These are phyloP conservation scores for Radiomyces spectabilis DNA, from an alignment of 192 early-diverging fungal genomes.

Conservation along the genomic window DNA sequence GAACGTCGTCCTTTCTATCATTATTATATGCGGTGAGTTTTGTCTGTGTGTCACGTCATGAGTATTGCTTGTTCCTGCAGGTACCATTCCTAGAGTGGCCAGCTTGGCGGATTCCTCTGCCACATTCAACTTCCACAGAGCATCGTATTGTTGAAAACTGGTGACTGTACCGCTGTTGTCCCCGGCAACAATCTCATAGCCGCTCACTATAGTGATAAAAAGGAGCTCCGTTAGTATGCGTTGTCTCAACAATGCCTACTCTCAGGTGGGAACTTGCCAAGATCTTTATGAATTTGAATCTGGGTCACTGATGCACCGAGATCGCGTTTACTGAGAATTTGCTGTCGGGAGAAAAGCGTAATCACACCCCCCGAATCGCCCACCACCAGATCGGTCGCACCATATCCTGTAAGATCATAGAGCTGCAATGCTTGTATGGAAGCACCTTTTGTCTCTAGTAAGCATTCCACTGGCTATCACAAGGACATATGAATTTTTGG, in stretches of 20 bases:
- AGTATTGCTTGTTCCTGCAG: too few relatives aligned
- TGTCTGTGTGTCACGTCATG: too few relatives aligned
- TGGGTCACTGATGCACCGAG: conserved; percentile 15
- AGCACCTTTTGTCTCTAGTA: conserved; percentile 32
- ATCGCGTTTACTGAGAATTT: conserved; percentile 19
- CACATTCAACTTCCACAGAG: conserved; percentile 22
- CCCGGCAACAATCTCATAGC: conserved; percentile 28
- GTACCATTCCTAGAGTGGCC: background rate
- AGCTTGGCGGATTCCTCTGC: conserved; percentile 21
- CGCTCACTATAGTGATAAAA: conserved; percentile 11
- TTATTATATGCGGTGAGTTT: too few relatives aligned
- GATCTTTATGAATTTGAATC: conserved; percentile 19
- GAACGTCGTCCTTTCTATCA: conserved; percentile 9
- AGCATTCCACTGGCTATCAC: conserved; percentile 13
- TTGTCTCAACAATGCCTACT: too few relatives aligned
- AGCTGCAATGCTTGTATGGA: conserved; percentile 25
- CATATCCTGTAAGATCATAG: conserved; percentile 24
- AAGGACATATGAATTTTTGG: background rate
- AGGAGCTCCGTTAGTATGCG: background rate
- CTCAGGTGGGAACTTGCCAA: conserved; percentile 18
- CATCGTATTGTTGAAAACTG: conserved; percentile 17
- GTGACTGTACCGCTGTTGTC: conserved; percentile 22
- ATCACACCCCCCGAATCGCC: conserved; percentile 29
- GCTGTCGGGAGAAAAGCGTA: conserved; percentile 21
- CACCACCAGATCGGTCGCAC: conserved; percentile 19